Evolutionary conservation across 1,284 basidiomycete species (phyloP).

Genomic region (Apiotrichum mycotoxinovorans): DNA sequence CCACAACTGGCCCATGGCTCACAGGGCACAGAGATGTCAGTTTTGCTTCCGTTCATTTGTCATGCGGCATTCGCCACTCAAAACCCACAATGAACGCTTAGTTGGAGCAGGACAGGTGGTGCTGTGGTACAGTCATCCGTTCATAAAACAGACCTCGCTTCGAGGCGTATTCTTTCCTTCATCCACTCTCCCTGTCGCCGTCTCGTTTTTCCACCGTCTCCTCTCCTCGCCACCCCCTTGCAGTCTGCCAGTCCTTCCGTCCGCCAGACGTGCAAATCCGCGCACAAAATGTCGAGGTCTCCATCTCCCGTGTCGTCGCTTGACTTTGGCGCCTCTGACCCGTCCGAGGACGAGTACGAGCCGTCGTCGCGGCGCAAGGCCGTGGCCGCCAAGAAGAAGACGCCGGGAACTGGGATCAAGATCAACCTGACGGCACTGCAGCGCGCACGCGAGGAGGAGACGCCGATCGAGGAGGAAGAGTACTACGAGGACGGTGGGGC

Average conservation of each 20-base stretch:
- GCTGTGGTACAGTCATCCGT: not conserved
- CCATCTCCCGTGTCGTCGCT: constrained; percentile 45
- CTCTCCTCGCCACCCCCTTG: not conserved
- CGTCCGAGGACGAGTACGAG: constrained; percentile 38
- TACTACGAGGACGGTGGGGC: constrained; percentile 24
- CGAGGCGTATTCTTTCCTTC: no score
- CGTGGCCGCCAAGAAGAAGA: constrained; percentile 3
- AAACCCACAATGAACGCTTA: not conserved
- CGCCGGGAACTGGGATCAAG: constrained; percentile 20
- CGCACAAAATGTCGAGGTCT: constrained; percentile 38
- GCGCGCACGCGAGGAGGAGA: constrained; percentile 24
- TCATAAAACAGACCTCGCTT: no score
- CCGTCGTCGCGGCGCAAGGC: constrained; percentile 20
- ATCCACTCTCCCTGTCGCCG: not conserved
- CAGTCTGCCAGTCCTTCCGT: not conserved
- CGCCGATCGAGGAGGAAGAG: constrained; percentile 28
- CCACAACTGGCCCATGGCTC: no score
- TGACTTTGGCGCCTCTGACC: constrained; percentile 42
- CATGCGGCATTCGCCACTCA: constrained; percentile 8
- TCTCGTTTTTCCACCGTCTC: not conserved
- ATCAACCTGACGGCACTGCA: constrained; percentile 41
- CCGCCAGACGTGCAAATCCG: not conserved
- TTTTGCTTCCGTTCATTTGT: constrained; percentile 9
- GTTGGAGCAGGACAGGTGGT: not conserved
- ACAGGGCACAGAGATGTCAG: no score